Evolutionary conservation across 805 yeast genomes (phyloP).

Genomic region (Ogataea populi-albae): DNA sequence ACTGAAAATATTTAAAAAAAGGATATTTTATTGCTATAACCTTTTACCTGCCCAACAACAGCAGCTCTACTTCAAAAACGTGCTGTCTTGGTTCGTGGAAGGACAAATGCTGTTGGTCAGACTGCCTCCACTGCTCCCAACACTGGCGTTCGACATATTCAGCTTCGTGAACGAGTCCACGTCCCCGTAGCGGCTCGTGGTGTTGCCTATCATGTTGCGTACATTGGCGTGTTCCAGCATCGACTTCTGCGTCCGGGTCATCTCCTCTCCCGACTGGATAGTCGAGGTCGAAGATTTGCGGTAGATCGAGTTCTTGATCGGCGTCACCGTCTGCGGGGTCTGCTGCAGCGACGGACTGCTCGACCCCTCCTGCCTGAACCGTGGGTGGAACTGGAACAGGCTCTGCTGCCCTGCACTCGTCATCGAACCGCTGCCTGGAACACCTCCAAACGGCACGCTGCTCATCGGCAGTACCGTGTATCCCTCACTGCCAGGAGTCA

Average conservation of each 20-base stretch:
- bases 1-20: no score
- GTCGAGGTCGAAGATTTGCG: slow-evolving; percentile 21
- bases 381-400: slow-evolving; percentile 15
- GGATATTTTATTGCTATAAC: background rate
- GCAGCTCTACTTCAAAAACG: slow-evolving; percentile 3
- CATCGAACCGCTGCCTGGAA: slow-evolving; percentile 4
- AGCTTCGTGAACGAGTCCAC: slow-evolving; percentile 17
- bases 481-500: slow-evolving; percentile 7
- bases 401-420: no score
- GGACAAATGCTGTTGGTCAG: slow-evolving; percentile 15
- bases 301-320: slow-evolving; percentile 20
- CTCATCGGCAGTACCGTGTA: slow-evolving; percentile 8
- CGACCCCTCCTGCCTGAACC: slow-evolving; percentile 15
- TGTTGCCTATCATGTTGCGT: slow-evolving; percentile 19
- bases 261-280: slow-evolving; percentile 22
- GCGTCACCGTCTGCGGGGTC: slow-evolving; percentile 14
- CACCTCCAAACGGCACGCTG: slow-evolving; percentile 1
- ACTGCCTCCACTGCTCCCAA: slow-evolving; percentile 19
- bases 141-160: slow-evolving; percentile 18
- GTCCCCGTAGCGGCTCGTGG: slow-evolving; percentile 21
- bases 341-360: slow-evolving; percentile 4
- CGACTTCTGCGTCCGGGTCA: slow-evolving; percentile 15
- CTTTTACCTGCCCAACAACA: background rate
- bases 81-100: slow-evolving; percentile 7
- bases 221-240: slow-evolving; percentile 22